A percentile compares a stretch with the other conserved stretches of the same genome.
Evolutionary conservation across 441 rosid species (phyloP).

Genomic region (Gossypium gossypioides): DNA sequence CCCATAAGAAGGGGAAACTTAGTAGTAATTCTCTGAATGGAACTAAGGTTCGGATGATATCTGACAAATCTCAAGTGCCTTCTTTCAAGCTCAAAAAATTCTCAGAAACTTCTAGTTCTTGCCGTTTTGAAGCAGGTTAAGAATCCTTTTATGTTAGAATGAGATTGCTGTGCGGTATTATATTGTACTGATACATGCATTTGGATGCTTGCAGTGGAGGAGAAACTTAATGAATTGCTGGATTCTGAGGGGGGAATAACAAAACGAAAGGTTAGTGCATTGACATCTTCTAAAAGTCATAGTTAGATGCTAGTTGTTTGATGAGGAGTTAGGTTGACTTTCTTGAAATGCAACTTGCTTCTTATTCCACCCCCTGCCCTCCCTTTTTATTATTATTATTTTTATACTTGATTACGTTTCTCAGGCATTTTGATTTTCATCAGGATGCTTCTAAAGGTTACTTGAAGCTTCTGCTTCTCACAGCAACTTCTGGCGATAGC

Average conservation of each 20-base stretch:
- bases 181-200: conserved; percentile 12
- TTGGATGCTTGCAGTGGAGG: conserved; percentile 62
- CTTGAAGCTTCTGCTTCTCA: conserved; percentile 90
- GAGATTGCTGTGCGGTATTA: not conserved
- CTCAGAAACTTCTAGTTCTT: conserved; percentile 46
- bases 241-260: conserved; percentile 90
- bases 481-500: conserved; percentile 79
- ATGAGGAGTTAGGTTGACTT: not conserved
- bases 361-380: not conserved
- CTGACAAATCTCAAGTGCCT: conserved; percentile 41
- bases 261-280: conserved; percentile 70
- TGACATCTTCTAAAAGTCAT: not conserved
- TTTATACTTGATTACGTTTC: not conserved
- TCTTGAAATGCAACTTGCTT: not conserved
- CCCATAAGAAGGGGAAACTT: conserved; percentile 50
- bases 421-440: conserved; percentile 8
- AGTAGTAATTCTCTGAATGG: conserved; percentile 27
- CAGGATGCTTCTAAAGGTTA: conserved; percentile 92
- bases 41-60: conserved; percentile 44
- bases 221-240: conserved; percentile 88
- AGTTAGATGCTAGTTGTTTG: conserved; percentile 1
- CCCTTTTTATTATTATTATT: not conserved
- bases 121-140: conserved; percentile 72
- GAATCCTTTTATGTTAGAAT: conserved; percentile 8
- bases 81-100: conserved; percentile 49